phyloP scores from a whole-genome alignment of 345 rosid genomes.

The Theobroma cacao region DNA sequence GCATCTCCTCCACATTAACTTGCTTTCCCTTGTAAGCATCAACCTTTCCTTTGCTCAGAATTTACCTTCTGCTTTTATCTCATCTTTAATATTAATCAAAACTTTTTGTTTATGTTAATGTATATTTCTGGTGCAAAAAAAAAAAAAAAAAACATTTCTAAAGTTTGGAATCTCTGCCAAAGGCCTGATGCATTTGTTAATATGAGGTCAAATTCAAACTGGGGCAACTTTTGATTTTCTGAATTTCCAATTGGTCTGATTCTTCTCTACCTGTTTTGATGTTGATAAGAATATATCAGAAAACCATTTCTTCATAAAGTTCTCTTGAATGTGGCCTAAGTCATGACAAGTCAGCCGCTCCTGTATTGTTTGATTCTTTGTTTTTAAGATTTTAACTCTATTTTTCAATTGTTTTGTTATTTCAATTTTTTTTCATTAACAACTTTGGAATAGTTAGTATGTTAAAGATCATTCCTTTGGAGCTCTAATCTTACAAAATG shows the following conservation, averaged over 20 bases:
- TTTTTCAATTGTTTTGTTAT: slow-evolving; percentile 7
- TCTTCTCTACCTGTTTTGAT: slow-evolving; percentile 3
- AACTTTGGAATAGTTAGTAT: background rate
- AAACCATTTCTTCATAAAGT: background rate
- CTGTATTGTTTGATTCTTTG: background rate
- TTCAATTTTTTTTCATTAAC: background rate
- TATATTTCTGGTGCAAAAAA: slow-evolving; percentile 22
- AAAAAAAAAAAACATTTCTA: slow-evolving; percentile 33
- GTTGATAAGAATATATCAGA: background rate
- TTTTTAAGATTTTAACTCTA: background rate
- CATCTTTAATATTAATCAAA: background rate
- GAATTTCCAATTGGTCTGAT: background rate
- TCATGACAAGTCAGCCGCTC: background rate
- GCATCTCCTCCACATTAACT: slow-evolving; percentile 43
- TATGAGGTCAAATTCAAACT: slow-evolving; percentile 31
- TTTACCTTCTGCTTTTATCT: slow-evolving; percentile 28
- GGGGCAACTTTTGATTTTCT: slow-evolving; percentile 5
- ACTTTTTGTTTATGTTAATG: background rate
- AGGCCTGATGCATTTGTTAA: slow-evolving; percentile 14
- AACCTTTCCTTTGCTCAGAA: slow-evolving; percentile 38
- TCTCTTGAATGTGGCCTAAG: background rate
- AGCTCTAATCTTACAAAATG: slow-evolving; percentile 1
- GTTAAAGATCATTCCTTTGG: slow-evolving; percentile 8
- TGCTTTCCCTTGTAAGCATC: slow-evolving; percentile 57
- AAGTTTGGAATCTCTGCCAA: slow-evolving; percentile 46